Conservation (phyloP, 768 basidiomycete species). For the Tylopilus vinaceipallidus region DNA sequence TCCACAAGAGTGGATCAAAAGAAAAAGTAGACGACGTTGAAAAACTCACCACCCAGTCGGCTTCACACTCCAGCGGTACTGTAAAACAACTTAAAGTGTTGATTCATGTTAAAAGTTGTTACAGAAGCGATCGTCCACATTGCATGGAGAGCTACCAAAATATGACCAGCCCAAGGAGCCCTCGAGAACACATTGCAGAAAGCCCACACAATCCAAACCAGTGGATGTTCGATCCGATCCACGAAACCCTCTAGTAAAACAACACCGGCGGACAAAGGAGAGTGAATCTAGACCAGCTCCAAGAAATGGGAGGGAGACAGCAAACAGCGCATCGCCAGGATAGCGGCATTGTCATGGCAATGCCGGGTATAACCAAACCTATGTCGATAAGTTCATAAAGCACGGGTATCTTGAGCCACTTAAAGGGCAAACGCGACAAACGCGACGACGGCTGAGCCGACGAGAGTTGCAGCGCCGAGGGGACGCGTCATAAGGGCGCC, state of each 20-base stretch:
- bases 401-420: constrained; percentile 9
- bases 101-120: constrained; percentile 6
- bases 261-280: constrained; percentile 3
- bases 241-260: constrained; percentile 6
- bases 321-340: constrained; percentile 28
- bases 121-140: constrained; percentile 11
- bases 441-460: constrained; percentile 21
- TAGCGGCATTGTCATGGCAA: constrained; percentile 10
- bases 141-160: constrained; percentile 4
- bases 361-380: constrained; percentile 35
- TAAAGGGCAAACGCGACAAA: constrained; percentile 28
- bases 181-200: constrained; percentile 1
- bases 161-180: constrained; percentile 17
- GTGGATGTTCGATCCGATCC: constrained; percentile 10
- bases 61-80: too few species aligned
- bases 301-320: not conserved
- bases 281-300: constrained; percentile 15
- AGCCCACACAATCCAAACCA: constrained; percentile 13
- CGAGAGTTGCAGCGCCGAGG: constrained; percentile 21
- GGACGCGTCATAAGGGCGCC: constrained; percentile 27
- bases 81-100: not conserved
- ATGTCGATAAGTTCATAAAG: constrained; percentile 39
- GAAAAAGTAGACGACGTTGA: too few species aligned
- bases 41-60: too few species aligned
- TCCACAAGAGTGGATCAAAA: too few species aligned